phyloP scores from a whole-genome alignment of 164 flowering plant species.

The Taxillus chinensis region DNA sequence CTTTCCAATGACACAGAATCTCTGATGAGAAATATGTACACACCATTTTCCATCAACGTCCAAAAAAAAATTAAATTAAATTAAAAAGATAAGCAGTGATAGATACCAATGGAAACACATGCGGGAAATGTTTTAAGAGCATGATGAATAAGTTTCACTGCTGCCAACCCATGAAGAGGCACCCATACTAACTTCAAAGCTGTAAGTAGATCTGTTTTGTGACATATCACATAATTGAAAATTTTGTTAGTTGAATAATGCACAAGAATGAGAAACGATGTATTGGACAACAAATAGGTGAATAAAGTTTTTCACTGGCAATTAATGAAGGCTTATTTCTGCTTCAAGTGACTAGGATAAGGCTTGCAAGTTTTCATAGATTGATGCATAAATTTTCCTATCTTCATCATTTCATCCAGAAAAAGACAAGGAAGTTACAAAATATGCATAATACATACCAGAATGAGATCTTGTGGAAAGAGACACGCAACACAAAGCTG shows the following conservation, averaged over 20 bases:
- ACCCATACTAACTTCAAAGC: slow-evolving; percentile 48
- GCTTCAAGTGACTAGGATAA: too few relatives aligned
- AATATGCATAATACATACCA: slow-evolving; percentile 26
- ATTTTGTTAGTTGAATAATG: neutral
- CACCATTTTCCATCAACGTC: too few relatives aligned
- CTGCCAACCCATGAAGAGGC: slow-evolving; percentile 57
- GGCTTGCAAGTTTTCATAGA: too few relatives aligned
- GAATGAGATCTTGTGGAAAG: slow-evolving; percentile 30
- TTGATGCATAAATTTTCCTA: too few relatives aligned
- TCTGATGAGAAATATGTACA: too few relatives aligned
- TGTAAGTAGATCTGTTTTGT: slow-evolving; percentile 32
- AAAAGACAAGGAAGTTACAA: neutral
- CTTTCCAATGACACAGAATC: too few relatives aligned
- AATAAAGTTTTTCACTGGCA: too few relatives aligned
- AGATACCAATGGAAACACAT: slow-evolving; percentile 85
- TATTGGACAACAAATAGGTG: too few relatives aligned
- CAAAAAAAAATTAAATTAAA: too few relatives aligned
- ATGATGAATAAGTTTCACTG: slow-evolving; percentile 57
- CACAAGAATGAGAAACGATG: too few relatives aligned
- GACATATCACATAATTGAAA: neutral
- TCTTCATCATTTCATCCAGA: too few relatives aligned
- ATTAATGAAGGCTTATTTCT: too few relatives aligned
- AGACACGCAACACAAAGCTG: slow-evolving; percentile 29
- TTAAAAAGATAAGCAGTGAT: neutral
- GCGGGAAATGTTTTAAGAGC: slow-evolving; percentile 62